Evolutionary conservation across 2,329 filamentous ascomycete species (phyloP).

Genomic region (Colletotrichum scovillei): DNA sequence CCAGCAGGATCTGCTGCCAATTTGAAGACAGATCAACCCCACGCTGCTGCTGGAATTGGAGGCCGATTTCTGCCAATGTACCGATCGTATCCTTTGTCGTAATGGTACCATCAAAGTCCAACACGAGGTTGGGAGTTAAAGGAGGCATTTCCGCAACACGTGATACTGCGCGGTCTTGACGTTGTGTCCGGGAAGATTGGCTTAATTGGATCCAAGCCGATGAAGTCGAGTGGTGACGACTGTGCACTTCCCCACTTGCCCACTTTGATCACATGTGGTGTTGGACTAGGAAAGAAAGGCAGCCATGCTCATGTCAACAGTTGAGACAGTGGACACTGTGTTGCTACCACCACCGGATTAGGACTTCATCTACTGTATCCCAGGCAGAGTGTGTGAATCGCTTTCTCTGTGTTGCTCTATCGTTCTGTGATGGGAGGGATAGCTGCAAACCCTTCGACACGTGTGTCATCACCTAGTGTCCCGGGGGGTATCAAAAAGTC

Average conservation of each 20-base stretch:
- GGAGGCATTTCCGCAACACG: constrained; percentile 29
- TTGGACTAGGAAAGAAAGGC: background rate
- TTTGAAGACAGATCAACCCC: constrained; percentile 47
- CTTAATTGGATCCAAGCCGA: background rate
- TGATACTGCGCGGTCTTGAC: background rate
- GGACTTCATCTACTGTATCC: too few relatives aligned
- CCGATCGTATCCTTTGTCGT: constrained; percentile 65
- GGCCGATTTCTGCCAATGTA: constrained; percentile 56
- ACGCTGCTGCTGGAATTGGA: constrained; percentile 45
- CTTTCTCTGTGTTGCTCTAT: background rate
- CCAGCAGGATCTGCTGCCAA: constrained; percentile 58
- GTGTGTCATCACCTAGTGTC: constrained; percentile 4
- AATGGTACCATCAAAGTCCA: constrained; percentile 72
- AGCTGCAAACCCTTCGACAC: constrained; percentile 3
- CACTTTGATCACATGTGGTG: background rate
- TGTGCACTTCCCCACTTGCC: constrained; percentile 22
- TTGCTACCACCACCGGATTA: background rate
- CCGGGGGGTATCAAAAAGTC: constrained; percentile 26
- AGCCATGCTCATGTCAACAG: background rate
- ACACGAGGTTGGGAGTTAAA: constrained; percentile 54
- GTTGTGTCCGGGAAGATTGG: background rate
- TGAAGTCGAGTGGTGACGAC: background rate
- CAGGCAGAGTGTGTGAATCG: background rate
- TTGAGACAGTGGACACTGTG: background rate
- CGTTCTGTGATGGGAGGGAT: background rate